phyloP scores from a whole-genome alignment of 176 grass and related monocot species.

The Elymus sibiricus region DNA sequence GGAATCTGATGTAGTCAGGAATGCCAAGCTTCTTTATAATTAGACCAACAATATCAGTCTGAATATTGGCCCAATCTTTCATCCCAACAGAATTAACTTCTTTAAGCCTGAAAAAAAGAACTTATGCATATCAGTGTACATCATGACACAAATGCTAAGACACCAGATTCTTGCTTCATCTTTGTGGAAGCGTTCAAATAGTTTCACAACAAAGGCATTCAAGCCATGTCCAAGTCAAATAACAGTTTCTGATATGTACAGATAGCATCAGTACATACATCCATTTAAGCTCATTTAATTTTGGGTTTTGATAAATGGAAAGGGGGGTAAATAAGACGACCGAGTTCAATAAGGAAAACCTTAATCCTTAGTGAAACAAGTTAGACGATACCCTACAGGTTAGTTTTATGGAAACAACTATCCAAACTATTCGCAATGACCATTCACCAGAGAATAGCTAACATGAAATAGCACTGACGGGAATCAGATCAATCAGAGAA shows the following conservation, averaged over 20 bases:
- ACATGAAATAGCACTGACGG: background rate
- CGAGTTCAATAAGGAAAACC: background rate
- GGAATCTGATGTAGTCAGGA: conserved; percentile 53
- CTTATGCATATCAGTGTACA: background rate
- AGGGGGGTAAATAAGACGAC: background rate
- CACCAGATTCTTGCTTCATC: background rate
- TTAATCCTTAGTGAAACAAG: conserved; percentile 2
- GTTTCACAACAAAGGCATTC: background rate
- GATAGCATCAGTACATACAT: background rate
- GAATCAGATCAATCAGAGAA: background rate
- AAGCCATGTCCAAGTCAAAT: background rate
- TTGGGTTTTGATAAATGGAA: background rate
- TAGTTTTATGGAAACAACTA: background rate
- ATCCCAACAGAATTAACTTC: conserved; percentile 24
- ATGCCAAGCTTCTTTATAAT: conserved; percentile 48
- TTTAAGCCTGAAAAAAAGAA: conserved; percentile 3
- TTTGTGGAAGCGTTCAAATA: background rate
- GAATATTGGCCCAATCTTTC: conserved; percentile 45
- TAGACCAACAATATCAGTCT: conserved; percentile 40
- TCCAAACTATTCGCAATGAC: background rate
- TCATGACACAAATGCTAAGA: background rate
- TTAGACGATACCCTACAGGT: background rate
- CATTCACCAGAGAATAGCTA: background rate
- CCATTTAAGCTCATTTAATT: background rate
- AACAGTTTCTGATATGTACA: conserved; percentile 25